Evolutionary conservation across 1,284 basidiomycete genomes (phyloP).

Genomic region (Agroathelia rolfsii): DNA sequence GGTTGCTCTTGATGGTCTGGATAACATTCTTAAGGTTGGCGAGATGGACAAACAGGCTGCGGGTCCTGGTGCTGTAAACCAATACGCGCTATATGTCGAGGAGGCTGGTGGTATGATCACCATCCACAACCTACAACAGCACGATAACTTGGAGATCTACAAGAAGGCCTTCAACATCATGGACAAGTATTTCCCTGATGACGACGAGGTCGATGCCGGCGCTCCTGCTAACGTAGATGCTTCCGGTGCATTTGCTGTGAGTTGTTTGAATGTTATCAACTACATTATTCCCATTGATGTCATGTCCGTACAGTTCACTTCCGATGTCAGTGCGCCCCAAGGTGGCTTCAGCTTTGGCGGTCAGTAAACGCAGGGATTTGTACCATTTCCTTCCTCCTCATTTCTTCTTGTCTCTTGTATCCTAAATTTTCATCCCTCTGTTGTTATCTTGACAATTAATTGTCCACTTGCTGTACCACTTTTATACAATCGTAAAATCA

Average conservation of each 20-base stretch:
- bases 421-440: conserved; percentile 1
- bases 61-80: conserved; percentile 81
- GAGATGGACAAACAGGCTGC: conserved; percentile 88
- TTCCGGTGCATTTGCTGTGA: conserved; percentile 82
- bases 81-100: conserved; percentile 92
- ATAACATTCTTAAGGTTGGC: conserved; percentile 98
- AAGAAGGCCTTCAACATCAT: conserved; percentile 99
- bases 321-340: conserved; percentile 76
- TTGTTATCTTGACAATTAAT: neutral
- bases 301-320: conserved; percentile 56
- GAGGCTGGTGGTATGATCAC: conserved; percentile 98
- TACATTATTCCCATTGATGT: conserved; percentile 10
- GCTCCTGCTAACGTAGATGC: conserved; percentile 79
- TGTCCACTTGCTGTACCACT: too few species aligned
- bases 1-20: conserved; percentile 92
- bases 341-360: conserved; percentile 90
- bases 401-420: conserved; percentile 9
- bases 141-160: conserved; percentile 98
- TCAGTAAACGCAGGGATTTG: conserved; percentile 18
- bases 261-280: conserved; percentile 23
- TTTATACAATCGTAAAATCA: too few species aligned
- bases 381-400: conserved; percentile 10
- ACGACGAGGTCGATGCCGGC: conserved; percentile 75
- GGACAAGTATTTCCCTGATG: conserved; percentile 91
- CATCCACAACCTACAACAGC: conserved; percentile 98